Percentiles rank a stretch among this genome's conserved stretches.
Evolutionary conservation across 2,329 filamentous ascomycete species (phyloP).

Genomic region (Colletotrichum liaoningense): DNA sequence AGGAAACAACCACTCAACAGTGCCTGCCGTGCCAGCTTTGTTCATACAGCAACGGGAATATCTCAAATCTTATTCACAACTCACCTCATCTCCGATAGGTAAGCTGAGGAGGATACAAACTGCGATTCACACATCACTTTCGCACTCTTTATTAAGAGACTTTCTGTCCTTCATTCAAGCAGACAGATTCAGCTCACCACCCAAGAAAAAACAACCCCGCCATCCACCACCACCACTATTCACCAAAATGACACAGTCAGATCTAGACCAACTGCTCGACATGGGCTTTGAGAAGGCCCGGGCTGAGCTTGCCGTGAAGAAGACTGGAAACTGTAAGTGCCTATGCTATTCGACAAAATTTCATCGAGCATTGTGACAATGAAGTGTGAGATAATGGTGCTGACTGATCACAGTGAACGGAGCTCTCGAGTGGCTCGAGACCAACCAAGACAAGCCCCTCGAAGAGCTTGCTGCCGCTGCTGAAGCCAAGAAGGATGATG

Average conservation of each 20-base stretch:
- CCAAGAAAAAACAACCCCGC: conserved; percentile 35
- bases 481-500: conserved; percentile 47
- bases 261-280: conserved; percentile 71
- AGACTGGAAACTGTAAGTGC: conserved; percentile 79
- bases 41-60: not conserved
- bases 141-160: not conserved
- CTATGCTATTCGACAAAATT: not conserved
- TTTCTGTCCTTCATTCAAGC: not conserved
- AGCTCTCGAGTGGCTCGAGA: conserved; percentile 94
- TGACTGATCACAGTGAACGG: conserved; percentile 73
- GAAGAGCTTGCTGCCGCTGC: conserved; percentile 77
- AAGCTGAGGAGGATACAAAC: not conserved
- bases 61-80: not conserved
- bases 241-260: conserved; percentile 65
- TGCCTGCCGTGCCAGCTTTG: not conserved
- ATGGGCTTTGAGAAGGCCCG: conserved; percentile 88
- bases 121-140: not conserved
- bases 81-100: not conserved
- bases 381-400: not conserved
- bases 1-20: conserved; percentile 25
- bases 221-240: not conserved
- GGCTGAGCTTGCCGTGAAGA: conserved; percentile 86
- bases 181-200: not conserved
- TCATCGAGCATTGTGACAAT: not conserved
- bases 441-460: conserved; percentile 87